phyloP scores from a whole-genome alignment of 768 basidiomycete species.

The Rhizopogon vinicolor region DNA sequence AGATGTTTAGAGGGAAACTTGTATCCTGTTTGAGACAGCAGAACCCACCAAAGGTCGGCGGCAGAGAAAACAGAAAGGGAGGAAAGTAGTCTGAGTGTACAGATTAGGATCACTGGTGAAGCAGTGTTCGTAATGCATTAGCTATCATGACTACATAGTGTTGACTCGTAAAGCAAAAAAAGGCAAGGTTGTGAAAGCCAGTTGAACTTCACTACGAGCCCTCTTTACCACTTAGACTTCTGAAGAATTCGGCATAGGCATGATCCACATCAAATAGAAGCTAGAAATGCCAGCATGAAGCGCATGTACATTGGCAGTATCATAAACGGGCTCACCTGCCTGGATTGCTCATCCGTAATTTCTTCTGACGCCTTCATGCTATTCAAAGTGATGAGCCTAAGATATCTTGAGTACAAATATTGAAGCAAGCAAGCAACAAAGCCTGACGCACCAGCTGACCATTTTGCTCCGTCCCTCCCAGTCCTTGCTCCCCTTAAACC shows the following conservation, averaged over 20 bases:
- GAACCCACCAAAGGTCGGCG: no score
- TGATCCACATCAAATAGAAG: slow-evolving; percentile 96
- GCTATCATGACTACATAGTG: no score
- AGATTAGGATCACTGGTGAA: no score
- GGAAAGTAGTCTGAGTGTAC: no score
- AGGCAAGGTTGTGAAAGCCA: no score
- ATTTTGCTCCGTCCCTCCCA: slow-evolving; percentile 96
- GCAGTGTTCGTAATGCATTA: no score
- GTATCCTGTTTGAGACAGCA: neutral
- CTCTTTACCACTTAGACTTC: slow-evolving; percentile 53
- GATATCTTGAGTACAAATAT: neutral
- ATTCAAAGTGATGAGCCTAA: slow-evolving; percentile 92
- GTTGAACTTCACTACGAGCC: neutral
- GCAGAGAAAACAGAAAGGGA: no score
- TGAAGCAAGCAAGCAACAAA: neutral
- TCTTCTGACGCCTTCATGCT: slow-evolving; percentile 97
- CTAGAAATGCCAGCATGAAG: slow-evolving; percentile 31
- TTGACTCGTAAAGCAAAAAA: no score
- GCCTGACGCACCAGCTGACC: slow-evolving; percentile 72
- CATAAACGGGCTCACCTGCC: slow-evolving; percentile 56
- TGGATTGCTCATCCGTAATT: slow-evolving; percentile 89
- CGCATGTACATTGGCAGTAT: neutral
- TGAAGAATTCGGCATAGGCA: slow-evolving; percentile 92
- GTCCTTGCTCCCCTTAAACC: slow-evolving; percentile 92
- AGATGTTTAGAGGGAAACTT: neutral